These are phyloP conservation scores for Xylaria hypoxylon DNA, from an alignment of 2,329 filamentous ascomycete species.

Conservation along the genomic window DNA sequence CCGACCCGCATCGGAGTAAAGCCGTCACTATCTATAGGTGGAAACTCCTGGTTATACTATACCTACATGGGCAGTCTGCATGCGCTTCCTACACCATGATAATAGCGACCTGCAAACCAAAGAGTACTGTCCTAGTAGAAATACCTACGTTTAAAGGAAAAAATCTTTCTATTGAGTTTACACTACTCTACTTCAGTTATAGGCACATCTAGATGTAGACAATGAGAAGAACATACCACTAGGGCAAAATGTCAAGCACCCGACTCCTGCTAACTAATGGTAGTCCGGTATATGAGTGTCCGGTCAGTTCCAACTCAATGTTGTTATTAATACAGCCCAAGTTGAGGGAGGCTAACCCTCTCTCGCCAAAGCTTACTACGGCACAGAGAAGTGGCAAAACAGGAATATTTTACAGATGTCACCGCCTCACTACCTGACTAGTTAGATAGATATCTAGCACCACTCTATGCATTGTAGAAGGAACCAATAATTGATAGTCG, in stretches of 20 bases:
- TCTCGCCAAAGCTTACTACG: not conserved
- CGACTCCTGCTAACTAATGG: too few species aligned
- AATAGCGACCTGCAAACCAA: not conserved
- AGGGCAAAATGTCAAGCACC: too few species aligned
- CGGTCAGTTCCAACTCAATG: too few species aligned
- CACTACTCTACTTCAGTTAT: not conserved
- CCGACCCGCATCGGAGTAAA: constrained; percentile 16
- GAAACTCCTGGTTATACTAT: too few species aligned
- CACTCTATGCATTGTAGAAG: not conserved
- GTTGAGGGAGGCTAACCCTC: not conserved
- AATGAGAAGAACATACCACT: too few species aligned
- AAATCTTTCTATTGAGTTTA: constrained; percentile 15
- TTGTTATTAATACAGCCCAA: constrained; percentile 6
- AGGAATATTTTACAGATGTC: constrained; percentile 17
- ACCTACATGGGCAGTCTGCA: too few species aligned
- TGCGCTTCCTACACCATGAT: not conserved
- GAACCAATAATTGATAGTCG: not conserved
- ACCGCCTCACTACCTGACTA: not conserved
- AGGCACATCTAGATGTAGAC: not conserved
- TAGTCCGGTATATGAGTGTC: too few species aligned
- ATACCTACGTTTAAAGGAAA: not conserved
- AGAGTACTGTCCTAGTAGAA: not conserved
- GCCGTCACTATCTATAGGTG: too few species aligned
- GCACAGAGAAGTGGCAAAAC: not conserved
- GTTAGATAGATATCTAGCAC: not conserved